A percentile compares a stretch with the other conserved stretches of the same genome.
Conservation (phyloP, 495 filamentous ascomycete species). For the Niebla homalea region DNA sequence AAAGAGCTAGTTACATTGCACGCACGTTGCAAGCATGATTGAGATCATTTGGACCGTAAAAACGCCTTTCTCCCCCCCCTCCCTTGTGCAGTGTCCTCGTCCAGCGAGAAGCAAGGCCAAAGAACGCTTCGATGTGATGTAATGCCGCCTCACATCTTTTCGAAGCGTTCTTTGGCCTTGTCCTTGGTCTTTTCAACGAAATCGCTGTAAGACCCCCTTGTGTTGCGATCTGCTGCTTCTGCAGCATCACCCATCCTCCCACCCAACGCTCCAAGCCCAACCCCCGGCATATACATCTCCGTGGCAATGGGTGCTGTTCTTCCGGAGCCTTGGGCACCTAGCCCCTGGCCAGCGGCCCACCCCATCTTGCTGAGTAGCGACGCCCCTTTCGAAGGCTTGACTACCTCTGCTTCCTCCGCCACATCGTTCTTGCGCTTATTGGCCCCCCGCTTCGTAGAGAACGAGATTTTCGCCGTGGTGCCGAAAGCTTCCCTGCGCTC, state of each 20-base stretch:
- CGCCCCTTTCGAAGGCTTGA: constrained; percentile 61
- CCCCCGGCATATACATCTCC: constrained; percentile 67
- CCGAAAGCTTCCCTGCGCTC: constrained; percentile 68
- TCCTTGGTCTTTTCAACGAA: constrained; percentile 71
- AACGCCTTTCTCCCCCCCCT: too few relatives aligned
- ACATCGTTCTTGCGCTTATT: constrained; percentile 23
- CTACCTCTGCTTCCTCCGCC: constrained; percentile 22
- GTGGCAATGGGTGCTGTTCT: constrained; percentile 64
- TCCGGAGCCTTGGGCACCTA: constrained; percentile 70
- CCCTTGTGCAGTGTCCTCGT: neutral
- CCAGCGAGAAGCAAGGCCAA: neutral
- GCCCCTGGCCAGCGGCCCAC: constrained; percentile 65
- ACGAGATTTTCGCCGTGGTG: constrained; percentile 41
- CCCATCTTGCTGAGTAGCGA: constrained; percentile 84
- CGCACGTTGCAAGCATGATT: too few relatives aligned
- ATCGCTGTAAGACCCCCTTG: constrained; percentile 52
- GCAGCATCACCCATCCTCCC: constrained; percentile 72
- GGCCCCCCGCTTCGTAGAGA: constrained; percentile 27
- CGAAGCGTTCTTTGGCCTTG: constrained; percentile 66
- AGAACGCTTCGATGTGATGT: neutral
- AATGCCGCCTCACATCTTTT: constrained; percentile 34
- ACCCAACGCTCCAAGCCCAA: constrained; percentile 74
- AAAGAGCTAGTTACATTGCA: neutral
- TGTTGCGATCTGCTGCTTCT: constrained; percentile 65
- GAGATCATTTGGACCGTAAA: too few relatives aligned